These are phyloP conservation scores for Deuterostichococcus epilithicus DNA, from an alignment of 139 green algal species.

Conservation along the genomic window DNA sequence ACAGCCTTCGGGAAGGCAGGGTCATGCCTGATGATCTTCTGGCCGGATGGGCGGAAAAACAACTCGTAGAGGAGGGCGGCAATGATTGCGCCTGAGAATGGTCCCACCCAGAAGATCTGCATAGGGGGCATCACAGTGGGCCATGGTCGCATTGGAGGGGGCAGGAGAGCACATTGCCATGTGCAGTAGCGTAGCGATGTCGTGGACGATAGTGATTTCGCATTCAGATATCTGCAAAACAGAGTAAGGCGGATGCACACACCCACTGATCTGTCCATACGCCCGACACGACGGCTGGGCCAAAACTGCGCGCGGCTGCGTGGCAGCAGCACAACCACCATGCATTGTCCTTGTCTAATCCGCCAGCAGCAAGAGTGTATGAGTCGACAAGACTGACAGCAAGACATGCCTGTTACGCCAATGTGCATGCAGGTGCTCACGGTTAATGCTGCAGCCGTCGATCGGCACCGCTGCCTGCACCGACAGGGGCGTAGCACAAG, in stretches of 20 bases:
- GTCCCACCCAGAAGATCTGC: conserved; percentile 30
- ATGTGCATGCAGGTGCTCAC: neutral
- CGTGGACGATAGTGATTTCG: no score
- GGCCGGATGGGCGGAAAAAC: conserved; percentile 5
- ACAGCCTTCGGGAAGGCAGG: no score
- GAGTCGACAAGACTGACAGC: no score
- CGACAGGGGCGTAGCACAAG: neutral
- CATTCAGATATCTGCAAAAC: no score
- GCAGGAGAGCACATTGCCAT: neutral
- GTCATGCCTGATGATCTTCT: no score
- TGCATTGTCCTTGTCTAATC: neutral
- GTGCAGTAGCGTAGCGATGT: no score
- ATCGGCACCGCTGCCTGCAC: neutral
- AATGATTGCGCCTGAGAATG: conserved; percentile 9
- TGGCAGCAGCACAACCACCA: neutral
- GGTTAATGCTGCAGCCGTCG: neutral
- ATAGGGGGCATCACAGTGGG: neutral
- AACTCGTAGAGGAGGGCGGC: conserved; percentile 10
- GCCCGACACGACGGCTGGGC: conserved; percentile 7
- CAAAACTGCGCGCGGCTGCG: conserved; percentile 22
- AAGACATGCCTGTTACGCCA: no score
- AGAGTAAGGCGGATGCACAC: no score
- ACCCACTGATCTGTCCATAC: conserved; percentile 9
- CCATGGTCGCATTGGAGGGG: neutral
- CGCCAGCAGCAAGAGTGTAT: no score